Evolutionary conservation across 805 yeast genomes (phyloP), one percentile per base, ranked within the genome.

Genomic region (Metschnikowia colocasiae): DNA sequence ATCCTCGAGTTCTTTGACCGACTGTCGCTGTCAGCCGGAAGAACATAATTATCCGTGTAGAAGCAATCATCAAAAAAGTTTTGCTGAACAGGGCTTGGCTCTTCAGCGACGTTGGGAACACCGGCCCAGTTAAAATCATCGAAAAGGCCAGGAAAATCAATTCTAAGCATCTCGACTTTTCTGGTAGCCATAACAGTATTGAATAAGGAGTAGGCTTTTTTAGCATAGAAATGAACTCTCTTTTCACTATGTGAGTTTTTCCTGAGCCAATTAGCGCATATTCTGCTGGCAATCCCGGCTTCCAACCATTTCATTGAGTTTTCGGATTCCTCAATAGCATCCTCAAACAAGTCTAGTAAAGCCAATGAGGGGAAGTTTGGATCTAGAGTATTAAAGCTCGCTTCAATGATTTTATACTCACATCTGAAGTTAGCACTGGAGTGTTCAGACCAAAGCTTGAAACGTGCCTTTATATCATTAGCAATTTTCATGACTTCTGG

Each of bases 321-420:
- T 5, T 59, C 56, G 1, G 78, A 73, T 3, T 49, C 43, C n/a
- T 67, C 71, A n/a, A 76, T 63, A 0, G 80, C 74, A 20, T 63
- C 69, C 44, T 75, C 78, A 53, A 71, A 78, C 15, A 60, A 50
- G 48, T 78, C 81, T 7, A 78, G 55, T 3, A 69, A 61, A 19
- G 64, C 70, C 18, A 78, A 53, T 16, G 67, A 66, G 4, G 71
- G 55, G 1, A 29, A 20, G 0, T 29, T 31, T 2, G 48, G 49
- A 4, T 55, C 54, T 2, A 58, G 55, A 7, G 59, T 48, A 22
- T 46, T 55, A 13, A 52, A 37, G 22, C 59, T 53, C 1, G 78
- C 78, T 31, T 62, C 57, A 15, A 75, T 51, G 6, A 68, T 48
- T 33, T 64, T 45, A 42, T 59, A 59, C 53, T 73, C 75, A n/a